phyloP scores from a whole-genome alignment of 2,329 filamentous ascomycete genomes.

The Metarhizium robertsii region DNA sequence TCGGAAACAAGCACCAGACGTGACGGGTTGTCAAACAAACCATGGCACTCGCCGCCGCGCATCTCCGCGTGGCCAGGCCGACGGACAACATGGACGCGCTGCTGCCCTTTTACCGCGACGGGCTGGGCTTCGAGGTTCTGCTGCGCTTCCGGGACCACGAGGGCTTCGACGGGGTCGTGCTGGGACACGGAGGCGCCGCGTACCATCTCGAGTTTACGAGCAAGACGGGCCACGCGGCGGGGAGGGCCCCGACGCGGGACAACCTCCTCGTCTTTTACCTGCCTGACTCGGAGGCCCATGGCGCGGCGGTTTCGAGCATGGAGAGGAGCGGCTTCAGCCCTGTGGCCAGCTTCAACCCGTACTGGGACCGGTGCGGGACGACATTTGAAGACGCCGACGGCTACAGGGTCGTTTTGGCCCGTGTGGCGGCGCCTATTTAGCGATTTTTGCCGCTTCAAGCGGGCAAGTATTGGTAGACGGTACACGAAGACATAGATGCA shows the following conservation, averaged over 20 bases:
- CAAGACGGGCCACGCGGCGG: conserved; percentile 22
- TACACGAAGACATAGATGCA: neutral
- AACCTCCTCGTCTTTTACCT: conserved; percentile 36
- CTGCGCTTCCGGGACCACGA: conserved; percentile 25
- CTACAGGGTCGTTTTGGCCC: conserved; percentile 32
- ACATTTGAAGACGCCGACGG: conserved; percentile 37
- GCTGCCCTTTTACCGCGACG: conserved; percentile 31
- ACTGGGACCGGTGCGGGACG: conserved; percentile 33
- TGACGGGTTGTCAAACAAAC: neutral
- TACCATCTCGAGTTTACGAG: conserved; percentile 36
- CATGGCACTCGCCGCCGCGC: conserved; percentile 14
- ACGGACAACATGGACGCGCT: conserved; percentile 27
- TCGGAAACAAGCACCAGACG: too few relatives aligned
- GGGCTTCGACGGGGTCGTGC: conserved; percentile 32
- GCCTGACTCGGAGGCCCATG: conserved; percentile 19
- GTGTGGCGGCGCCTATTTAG: conserved; percentile 10
- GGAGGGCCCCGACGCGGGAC: conserved; percentile 29
- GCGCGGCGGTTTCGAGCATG: conserved; percentile 23
- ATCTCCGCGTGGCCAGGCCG: conserved; percentile 32
- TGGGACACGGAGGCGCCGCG: conserved; percentile 24
- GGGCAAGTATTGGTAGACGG: neutral
- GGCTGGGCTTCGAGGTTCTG: conserved; percentile 28
- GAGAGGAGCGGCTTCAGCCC: conserved; percentile 21
- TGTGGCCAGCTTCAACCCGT: conserved; percentile 31
- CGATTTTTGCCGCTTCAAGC: neutral